These are phyloP conservation scores for Pleurotus tuoliensis DNA, from an alignment of 768 basidiomycete species.

Conservation along the genomic window DNA sequence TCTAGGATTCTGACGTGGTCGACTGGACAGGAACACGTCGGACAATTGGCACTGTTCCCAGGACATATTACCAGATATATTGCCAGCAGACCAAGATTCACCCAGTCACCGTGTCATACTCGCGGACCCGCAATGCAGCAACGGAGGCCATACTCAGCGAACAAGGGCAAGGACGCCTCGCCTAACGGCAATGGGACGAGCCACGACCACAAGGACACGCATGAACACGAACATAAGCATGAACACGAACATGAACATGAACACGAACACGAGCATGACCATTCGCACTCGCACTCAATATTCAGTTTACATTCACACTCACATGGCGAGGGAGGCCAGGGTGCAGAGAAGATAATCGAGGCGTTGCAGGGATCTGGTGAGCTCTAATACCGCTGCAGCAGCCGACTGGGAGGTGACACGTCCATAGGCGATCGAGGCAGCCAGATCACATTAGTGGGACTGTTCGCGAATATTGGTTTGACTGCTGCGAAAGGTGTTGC, in stretches of 20 bases:
- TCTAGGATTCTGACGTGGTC: slow-evolving; percentile 4
- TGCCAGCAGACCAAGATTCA: neutral
- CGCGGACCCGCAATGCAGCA: neutral
- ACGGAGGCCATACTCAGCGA: slow-evolving; percentile 1
- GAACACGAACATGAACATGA: slow-evolving; percentile 34
- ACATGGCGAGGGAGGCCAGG: slow-evolving; percentile 57
- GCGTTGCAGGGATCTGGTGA: slow-evolving; percentile 64
- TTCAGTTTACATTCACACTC: slow-evolving; percentile 61
- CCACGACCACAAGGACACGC: neutral
- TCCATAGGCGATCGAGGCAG: slow-evolving; percentile 72
- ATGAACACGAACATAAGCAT: slow-evolving; percentile 9
- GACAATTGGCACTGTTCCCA: slow-evolving; percentile 1
- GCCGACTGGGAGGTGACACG: neutral
- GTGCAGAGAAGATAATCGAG: slow-evolving; percentile 64
- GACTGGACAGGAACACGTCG: neutral
- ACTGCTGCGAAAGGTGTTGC: slow-evolving; percentile 84
- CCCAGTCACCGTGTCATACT: neutral
- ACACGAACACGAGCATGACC: slow-evolving; percentile 25
- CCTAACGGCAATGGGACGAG: neutral
- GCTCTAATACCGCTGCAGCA: slow-evolving; percentile 17
- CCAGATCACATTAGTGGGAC: slow-evolving; percentile 79
- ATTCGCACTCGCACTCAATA: slow-evolving; percentile 58
- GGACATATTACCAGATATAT: neutral
- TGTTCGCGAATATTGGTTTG: slow-evolving; percentile 77
- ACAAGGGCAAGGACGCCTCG: neutral